Evolutionary conservation across 1,284 basidiomycete genomes (phyloP).

Genomic region (Lentinula novae-zelandiae): DNA sequence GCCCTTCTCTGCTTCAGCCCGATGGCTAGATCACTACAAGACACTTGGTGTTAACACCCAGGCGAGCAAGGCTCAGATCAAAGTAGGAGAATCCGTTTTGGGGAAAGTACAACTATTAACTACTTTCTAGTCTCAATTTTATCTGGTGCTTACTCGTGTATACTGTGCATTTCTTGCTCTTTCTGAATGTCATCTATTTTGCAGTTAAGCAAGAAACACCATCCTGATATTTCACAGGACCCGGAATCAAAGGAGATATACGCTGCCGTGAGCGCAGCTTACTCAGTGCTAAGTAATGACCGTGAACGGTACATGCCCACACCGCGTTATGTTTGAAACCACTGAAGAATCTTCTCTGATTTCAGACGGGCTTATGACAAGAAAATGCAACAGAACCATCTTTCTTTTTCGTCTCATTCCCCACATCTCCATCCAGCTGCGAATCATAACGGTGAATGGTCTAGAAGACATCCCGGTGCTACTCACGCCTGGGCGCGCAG

Average conservation of each 20-base stretch:
- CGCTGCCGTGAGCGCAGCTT: constrained; percentile 36
- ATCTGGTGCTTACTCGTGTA: constrained; percentile 28
- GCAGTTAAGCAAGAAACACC: constrained; percentile 42
- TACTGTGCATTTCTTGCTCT: not conserved
- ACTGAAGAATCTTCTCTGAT: not conserved
- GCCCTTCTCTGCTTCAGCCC: constrained; percentile 7
- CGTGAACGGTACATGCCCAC: constrained; percentile 30
- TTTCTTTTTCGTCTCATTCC: not conserved
- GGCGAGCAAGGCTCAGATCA: constrained; percentile 43
- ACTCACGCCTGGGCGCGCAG: constrained; percentile 15
- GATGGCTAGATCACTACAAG: constrained; percentile 32
- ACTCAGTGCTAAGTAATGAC: constrained; percentile 37
- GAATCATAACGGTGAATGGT: constrained; percentile 12
- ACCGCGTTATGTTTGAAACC: not conserved
- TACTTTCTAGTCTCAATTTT: constrained; percentile 36
- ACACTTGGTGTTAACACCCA: constrained; percentile 35
- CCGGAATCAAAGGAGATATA: constrained; percentile 34
- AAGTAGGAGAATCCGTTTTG: constrained; percentile 26
- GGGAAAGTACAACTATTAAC: not conserved
- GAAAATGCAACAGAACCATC: constrained; percentile 8
- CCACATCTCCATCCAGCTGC: constrained; percentile 2
- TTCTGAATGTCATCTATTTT: not conserved
- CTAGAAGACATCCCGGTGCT: constrained; percentile 14
- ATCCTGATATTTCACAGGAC: constrained; percentile 43
- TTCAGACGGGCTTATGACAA: constrained; percentile 17